Conservation (phyloP, 1,284 basidiomycete species). For the Spongiforma sp. region DNA sequence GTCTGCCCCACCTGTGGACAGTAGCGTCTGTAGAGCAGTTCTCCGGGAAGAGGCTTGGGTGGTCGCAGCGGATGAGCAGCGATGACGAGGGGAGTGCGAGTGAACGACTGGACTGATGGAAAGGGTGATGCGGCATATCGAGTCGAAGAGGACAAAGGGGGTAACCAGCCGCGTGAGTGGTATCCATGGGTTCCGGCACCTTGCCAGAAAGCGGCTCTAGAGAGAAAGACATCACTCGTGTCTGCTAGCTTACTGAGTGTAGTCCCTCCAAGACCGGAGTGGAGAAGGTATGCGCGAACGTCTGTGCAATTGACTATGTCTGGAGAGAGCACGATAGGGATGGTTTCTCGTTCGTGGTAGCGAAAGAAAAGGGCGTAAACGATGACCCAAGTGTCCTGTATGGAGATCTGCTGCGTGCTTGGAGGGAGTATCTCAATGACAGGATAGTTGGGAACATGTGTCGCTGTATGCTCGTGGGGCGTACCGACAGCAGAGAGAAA, state of each 20-base stretch:
- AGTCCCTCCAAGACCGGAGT: slow-evolving; percentile 32
- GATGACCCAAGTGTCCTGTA: slow-evolving; percentile 37
- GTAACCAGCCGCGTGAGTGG: slow-evolving; percentile 48
- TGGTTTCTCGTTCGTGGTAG: slow-evolving; percentile 35
- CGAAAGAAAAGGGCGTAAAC: slow-evolving; percentile 38
- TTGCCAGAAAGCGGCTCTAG: slow-evolving; percentile 57
- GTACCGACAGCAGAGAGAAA: slow-evolving; percentile 40
- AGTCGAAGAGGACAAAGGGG: slow-evolving; percentile 33
- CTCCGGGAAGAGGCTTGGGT: slow-evolving; percentile 51
- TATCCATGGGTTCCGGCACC: slow-evolving; percentile 51
- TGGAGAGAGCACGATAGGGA: slow-evolving; percentile 35
- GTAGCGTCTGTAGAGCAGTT: slow-evolving; percentile 54
- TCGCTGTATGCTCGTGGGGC: slow-evolving; percentile 31
- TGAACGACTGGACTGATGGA: slow-evolving; percentile 50
- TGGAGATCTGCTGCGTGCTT: slow-evolving; percentile 10
- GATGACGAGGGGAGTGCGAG: slow-evolving; percentile 52
- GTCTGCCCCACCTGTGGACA: slow-evolving; percentile 48
- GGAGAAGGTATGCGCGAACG: slow-evolving; percentile 30
- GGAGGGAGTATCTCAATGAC: slow-evolving; percentile 32
- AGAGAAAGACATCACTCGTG: slow-evolving; percentile 44
- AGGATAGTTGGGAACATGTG: slow-evolving; percentile 37
- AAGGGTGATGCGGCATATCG: slow-evolving; percentile 35
- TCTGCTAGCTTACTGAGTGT: slow-evolving; percentile 5
- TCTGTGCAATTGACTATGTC: slow-evolving; percentile 15
- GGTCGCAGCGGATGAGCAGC: slow-evolving; percentile 60